A percentile compares a stretch with the other conserved stretches of the same genome.
phyloP scores from a whole-genome alignment of 305 asterid species.

The Stenogyne calaminthoides region DNA sequence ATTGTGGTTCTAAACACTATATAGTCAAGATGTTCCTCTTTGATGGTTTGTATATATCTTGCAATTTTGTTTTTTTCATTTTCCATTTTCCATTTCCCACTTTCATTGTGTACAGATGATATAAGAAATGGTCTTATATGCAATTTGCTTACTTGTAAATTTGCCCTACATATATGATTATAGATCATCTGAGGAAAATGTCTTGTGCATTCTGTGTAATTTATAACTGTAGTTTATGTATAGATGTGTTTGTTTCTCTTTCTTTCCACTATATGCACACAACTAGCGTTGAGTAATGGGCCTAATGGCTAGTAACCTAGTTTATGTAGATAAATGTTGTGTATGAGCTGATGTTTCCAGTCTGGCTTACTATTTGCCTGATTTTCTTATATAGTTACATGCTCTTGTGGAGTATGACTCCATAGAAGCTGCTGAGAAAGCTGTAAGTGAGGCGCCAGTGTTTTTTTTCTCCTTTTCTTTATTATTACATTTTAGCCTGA shows the following conservation, averaged over 20 bases:
- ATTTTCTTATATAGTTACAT: constrained; percentile 58
- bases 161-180: constrained; percentile 1
- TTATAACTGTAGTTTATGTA: background rate
- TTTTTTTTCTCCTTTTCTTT: background rate
- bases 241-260: constrained; percentile 5
- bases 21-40: background rate
- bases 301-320: no score
- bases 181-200: background rate
- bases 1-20: constrained; percentile 3
- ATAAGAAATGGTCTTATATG: constrained; percentile 8
- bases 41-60: background rate
- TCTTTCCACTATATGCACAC: background rate
- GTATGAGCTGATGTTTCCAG: background rate
- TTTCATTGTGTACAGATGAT: background rate
- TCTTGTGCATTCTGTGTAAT: background rate
- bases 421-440: constrained; percentile 74
- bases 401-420: constrained; percentile 85
- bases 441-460: constrained; percentile 55
- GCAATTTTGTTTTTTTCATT: background rate
- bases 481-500: constrained; percentile 2
- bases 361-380: constrained; percentile 4
- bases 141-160: constrained; percentile 9
- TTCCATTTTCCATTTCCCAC: background rate
- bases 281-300: background rate
- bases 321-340: background rate